Evolutionary conservation across 1,284 basidiomycete species (phyloP).

Genomic region (Cerioporus squamosus): DNA sequence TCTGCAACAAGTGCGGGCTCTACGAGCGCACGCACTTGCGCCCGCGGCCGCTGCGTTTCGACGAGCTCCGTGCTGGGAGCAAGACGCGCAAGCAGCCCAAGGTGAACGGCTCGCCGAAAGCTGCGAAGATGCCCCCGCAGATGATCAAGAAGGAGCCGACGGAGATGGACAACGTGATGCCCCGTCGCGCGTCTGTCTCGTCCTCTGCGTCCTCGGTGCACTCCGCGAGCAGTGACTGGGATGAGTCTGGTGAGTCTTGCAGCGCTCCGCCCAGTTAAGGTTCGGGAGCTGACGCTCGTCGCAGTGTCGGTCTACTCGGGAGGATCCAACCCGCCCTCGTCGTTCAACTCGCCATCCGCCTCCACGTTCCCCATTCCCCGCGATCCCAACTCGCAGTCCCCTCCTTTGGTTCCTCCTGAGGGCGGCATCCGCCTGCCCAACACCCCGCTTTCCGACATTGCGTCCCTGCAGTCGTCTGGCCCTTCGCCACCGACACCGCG

Average conservation of each 20-base stretch:
- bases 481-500: constrained; percentile 39
- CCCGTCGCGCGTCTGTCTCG: constrained; percentile 64
- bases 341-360: constrained; percentile 65
- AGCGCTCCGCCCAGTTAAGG: background rate
- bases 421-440: constrained; percentile 73
- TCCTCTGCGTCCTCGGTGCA: constrained; percentile 57
- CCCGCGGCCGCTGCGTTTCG: constrained; percentile 79
- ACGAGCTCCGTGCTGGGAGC: constrained; percentile 80
- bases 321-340: constrained; percentile 63
- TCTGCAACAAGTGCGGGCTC: constrained; percentile 88
- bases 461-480: constrained; percentile 43
- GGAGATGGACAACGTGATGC: constrained; percentile 41
- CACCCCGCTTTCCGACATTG: constrained; percentile 67
- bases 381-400: constrained; percentile 58
- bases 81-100: constrained; percentile 72
- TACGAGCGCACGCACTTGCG: constrained; percentile 86
- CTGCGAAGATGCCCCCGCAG: constrained; percentile 38
- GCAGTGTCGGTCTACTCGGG: constrained; percentile 70
- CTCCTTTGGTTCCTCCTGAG: constrained; percentile 49
- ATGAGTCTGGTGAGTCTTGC: constrained; percentile 66
- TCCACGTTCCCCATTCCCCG: constrained; percentile 62
- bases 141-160: constrained; percentile 68
- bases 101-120: constrained; percentile 43
- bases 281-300: constrained; percentile 12
- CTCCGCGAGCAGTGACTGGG: constrained; percentile 68